Percentiles rank a stretch among this genome's conserved stretches.
phyloP scores from a whole-genome alignment of 495 filamentous ascomycete genomes.

The Talaromyces stipitatus region DNA sequence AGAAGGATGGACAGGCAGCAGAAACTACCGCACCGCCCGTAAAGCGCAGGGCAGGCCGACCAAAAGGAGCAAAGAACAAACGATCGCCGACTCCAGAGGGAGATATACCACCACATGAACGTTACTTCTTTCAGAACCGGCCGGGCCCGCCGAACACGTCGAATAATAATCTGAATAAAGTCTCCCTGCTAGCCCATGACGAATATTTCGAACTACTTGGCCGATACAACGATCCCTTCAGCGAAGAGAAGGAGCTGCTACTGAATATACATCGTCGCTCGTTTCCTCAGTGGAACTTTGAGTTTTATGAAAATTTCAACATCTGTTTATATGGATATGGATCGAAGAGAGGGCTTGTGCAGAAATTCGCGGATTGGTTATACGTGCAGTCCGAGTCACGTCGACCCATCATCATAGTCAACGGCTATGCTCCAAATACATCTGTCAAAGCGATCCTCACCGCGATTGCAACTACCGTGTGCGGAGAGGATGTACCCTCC shows the following conservation, averaged over 20 bases:
- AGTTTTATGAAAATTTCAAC: constrained; percentile 82
- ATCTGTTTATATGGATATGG: constrained; percentile 90
- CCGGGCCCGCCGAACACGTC: constrained; percentile 76
- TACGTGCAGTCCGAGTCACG: constrained; percentile 34
- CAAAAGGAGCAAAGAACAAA: constrained; percentile 54
- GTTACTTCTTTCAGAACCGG: constrained; percentile 89
- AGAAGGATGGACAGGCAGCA: constrained; percentile 19
- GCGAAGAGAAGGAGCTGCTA: constrained; percentile 61
- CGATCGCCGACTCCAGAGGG: constrained; percentile 72
- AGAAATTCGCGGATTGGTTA: constrained; percentile 68
- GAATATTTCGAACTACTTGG: constrained; percentile 74
- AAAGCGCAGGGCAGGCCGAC: constrained; percentile 52
- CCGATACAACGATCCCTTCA: constrained; percentile 62
- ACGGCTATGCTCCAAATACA: constrained; percentile 74
- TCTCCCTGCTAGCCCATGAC: constrained; percentile 75
- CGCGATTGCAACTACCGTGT: constrained; percentile 57
- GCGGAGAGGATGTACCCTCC: constrained; percentile 45
- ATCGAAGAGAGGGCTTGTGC: constrained; percentile 70
- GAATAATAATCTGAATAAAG: constrained; percentile 70
- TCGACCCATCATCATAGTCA: constrained; percentile 67
- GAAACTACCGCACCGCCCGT: constrained; percentile 36
- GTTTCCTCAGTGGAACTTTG: constrained; percentile 90
- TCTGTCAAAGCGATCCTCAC: constrained; percentile 73
- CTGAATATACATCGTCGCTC: constrained; percentile 67
- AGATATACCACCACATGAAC: constrained; percentile 77